phyloP scores from a whole-genome alignment of 2,329 filamentous ascomycete genomes.

The Fusarium subglutinans region DNA sequence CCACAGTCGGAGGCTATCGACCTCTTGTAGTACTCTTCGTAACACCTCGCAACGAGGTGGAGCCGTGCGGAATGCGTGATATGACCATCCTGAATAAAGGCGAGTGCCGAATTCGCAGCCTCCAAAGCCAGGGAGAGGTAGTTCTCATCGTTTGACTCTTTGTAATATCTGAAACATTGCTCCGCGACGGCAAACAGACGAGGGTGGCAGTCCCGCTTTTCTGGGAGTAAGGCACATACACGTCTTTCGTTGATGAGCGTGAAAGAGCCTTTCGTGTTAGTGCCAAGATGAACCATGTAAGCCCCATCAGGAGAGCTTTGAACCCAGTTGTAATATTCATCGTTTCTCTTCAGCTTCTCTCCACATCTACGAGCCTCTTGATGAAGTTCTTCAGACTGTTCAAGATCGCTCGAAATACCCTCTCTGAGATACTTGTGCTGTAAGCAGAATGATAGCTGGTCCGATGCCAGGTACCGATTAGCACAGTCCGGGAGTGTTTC shows the following conservation, averaged over 20 bases:
- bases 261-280: background rate
- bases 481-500: fast-evolving
- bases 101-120: background rate
- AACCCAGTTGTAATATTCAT: background rate
- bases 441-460: fast-evolving
- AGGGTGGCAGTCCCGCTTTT: background rate
- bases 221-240: background rate
- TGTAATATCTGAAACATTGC: background rate
- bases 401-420: fast-evolving
- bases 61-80: background rate
- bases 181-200: fast-evolving
- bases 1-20: background rate
- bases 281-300: background rate
- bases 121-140: background rate
- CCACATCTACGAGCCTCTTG: background rate
- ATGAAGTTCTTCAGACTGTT: background rate
- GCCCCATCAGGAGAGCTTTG: fast-evolving
- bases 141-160: fast-evolving
- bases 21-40: background rate
- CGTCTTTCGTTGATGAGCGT: fast-evolving
- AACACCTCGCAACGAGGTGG: background rate
- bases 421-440: background rate
- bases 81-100: background rate
- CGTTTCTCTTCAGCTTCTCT: no score
- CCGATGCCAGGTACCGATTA: background rate